Base-by-base conservation (phyloP, 202 grass and related monocot genomes). In the Panicum virgatum region DNA sequence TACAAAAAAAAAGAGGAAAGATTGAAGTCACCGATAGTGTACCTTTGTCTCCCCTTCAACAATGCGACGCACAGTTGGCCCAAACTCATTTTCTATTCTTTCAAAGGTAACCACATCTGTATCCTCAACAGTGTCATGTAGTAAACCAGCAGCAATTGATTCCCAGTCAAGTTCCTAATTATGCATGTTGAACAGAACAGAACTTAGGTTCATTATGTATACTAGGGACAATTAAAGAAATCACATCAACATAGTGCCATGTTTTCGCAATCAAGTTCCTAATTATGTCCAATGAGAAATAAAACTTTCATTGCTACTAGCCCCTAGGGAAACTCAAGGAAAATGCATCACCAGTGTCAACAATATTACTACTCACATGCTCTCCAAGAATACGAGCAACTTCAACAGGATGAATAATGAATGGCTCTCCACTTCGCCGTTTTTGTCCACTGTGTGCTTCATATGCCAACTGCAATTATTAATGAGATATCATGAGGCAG, bases 1-100 rank as follows among this genome's bases (percentile, higher is more conserved):
- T 50, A 63, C 48, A 75, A 15, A 34, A 34, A 77, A 62, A 79
- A 80, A 10, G 51, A 10, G 51, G n/a, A 61, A 88, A 83, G 25
- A 91, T 82, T 26, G 16, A 32, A 36, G 27, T 11, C 81, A 67
- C 30, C 29, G 46, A 47, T 30, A 59, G 13, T 62, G 60, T 80
- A 98, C 96, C 92, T 98, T 98, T 75, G 96, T 98, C 84, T 98
- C 96, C 78, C 96, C 96, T 88, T 98, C 96, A 80, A 98, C 96
- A 88, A 98, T 98, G 79, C 85, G 93, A 12, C 96, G 53, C n/a
- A 98, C 96, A 37, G 89, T 88, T 75, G 80, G 82, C 37, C 96
- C 96, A 70, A 98, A 98, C 64, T 98, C 90, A 82, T 83, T 87
- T 86, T 98, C 90, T 75, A 98, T 98, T 88, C 89, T 90, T 84